Percentiles rank a stretch among this genome's conserved stretches.
phyloP scores from a whole-genome alignment of 768 basidiomycete genomes.

The Hygrophoropsis aurantiaca region DNA sequence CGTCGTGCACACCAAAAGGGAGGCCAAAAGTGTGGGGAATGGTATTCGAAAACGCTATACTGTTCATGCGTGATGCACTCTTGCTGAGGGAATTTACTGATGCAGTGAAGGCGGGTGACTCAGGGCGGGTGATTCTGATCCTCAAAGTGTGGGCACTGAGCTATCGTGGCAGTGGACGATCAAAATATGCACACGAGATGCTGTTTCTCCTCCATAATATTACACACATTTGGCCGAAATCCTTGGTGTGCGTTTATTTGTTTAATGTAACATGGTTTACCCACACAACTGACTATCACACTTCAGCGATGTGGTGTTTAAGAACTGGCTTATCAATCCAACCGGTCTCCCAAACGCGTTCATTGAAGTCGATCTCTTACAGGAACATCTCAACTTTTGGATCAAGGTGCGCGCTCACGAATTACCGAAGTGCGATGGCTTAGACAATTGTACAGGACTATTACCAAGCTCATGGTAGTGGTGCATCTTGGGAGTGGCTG shows the following conservation, averaged over 20 bases:
- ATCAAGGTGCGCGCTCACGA: slow-evolving; percentile 4
- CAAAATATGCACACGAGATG: slow-evolving; percentile 31
- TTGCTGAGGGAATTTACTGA: slow-evolving; percentile 24
- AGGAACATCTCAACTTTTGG: slow-evolving; percentile 36
- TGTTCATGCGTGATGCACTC: slow-evolving; percentile 28
- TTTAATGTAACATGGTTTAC: not conserved
- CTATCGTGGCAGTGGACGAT: slow-evolving; percentile 21
- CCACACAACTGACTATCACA: not conserved
- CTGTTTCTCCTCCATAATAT: slow-evolving; percentile 29
- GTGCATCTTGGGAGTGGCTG: slow-evolving; percentile 15
- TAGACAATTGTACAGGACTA: too few species aligned
- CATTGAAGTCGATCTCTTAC: slow-evolving; percentile 31
- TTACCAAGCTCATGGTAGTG: too few species aligned
- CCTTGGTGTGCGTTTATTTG: slow-evolving; percentile 17
- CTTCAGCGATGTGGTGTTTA: slow-evolving; percentile 5
- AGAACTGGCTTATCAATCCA: slow-evolving; percentile 36
- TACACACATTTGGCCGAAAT: slow-evolving; percentile 23
- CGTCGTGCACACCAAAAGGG: not conserved
- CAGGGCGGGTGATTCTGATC: slow-evolving; percentile 23
- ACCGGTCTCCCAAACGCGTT: slow-evolving; percentile 24
- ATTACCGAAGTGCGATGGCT: too few species aligned
- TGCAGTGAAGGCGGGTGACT: slow-evolving; percentile 28
- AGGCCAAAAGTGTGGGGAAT: slow-evolving; percentile 14
- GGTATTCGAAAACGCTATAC: slow-evolving; percentile 23
- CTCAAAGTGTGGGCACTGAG: slow-evolving; percentile 20